Evolutionary conservation across 306 rosid species (phyloP).

Genomic region (Sechiopsis laciniata): DNA sequence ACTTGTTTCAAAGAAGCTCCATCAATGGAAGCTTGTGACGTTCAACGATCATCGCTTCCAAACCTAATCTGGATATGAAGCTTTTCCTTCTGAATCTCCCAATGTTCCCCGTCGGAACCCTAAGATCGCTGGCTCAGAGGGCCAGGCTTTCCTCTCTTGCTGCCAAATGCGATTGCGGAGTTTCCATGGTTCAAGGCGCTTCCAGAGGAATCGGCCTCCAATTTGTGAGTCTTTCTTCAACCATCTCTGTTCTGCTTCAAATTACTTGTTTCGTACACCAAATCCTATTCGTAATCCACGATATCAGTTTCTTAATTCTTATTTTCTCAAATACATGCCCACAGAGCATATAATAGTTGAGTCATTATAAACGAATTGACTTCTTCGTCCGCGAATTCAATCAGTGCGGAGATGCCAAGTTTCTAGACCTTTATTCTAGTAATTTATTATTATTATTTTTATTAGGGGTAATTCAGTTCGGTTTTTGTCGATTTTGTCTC

Average conservation of each 20-base stretch:
- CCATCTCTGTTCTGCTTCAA: not conserved
- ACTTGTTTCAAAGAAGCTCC: not conserved
- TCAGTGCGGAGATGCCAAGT: too few species aligned
- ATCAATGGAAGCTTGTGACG: not conserved
- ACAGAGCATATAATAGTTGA: too few species aligned
- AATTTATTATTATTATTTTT: too few species aligned
- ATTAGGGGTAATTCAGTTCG: too few species aligned
- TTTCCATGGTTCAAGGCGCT: conserved; percentile 54
- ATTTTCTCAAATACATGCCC: not conserved
- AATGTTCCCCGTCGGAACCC: conserved; percentile 21
- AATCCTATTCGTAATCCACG: not conserved
- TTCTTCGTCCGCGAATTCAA: too few species aligned
- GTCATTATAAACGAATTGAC: too few species aligned
- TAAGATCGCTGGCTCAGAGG: conserved; percentile 16
- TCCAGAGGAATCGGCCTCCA: conserved; percentile 54
- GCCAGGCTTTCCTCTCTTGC: conserved; percentile 32
- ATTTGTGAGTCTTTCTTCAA: conserved; percentile 33
- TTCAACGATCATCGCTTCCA: not conserved
- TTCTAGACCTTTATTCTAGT: too few species aligned
- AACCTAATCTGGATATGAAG: not conserved
- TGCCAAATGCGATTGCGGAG: conserved; percentile 43
- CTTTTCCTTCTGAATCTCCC: conserved; percentile 25
- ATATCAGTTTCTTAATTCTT: not conserved
- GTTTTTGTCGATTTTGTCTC: too few species aligned
- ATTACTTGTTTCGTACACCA: not conserved